Percentiles rank a stretch among this genome's conserved stretches.
These are phyloP conservation scores for Fusarium sp. DNA, from an alignment of 2,329 filamentous ascomycete species.

Conservation along the genomic window DNA sequence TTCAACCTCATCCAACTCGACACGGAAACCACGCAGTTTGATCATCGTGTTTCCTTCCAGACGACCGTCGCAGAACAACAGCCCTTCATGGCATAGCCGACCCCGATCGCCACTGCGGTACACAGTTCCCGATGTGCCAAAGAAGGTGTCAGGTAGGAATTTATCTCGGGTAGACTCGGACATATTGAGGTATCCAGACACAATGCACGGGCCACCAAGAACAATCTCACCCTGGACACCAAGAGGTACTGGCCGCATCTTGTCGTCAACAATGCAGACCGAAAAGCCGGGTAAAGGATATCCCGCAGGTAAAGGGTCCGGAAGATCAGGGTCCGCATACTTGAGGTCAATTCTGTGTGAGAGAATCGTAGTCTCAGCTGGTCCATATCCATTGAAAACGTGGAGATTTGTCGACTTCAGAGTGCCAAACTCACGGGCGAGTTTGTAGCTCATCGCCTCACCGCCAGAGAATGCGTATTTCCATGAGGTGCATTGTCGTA, in stretches of 20 bases:
- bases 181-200: neutral
- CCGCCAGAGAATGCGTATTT: neutral
- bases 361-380: neutral
- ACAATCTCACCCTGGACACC: neutral
- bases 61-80: neutral
- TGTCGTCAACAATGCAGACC: neutral
- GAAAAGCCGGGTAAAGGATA: neutral
- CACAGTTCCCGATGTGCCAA: neutral
- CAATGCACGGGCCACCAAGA: constrained; percentile 1
- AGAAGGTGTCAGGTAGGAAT: neutral
- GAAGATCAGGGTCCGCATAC: neutral
- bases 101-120: constrained; percentile 1
- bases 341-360: neutral
- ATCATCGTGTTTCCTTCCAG: neutral
- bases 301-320: neutral
- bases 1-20: neutral
- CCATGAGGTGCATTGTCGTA: neutral
- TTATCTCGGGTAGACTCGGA: neutral
- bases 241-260: neutral
- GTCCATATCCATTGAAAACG: constrained; percentile 7
- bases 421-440: neutral
- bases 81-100: neutral
- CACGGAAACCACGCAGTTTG: neutral
- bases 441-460: neutral
- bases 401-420: neutral